These are phyloP conservation scores for Dipteronia dyeriana DNA, from an alignment of 345 rosid species.

Conservation along the genomic window DNA sequence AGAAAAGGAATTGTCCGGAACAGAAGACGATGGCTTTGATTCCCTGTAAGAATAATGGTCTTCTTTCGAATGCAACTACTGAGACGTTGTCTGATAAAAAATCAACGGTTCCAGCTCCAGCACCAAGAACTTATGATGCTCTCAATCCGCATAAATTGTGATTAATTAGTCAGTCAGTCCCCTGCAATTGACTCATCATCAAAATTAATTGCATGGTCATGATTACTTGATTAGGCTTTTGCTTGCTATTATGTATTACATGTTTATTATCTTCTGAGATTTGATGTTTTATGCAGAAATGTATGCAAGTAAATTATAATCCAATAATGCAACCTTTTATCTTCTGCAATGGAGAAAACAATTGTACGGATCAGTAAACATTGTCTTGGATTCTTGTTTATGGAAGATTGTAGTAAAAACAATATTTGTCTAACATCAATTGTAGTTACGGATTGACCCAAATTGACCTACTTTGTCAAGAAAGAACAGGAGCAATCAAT, in stretches of 20 bases:
- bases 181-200: too few relatives aligned
- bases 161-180: neutral
- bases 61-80: neutral
- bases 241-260: neutral
- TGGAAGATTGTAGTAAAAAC: too few relatives aligned
- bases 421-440: too few relatives aligned
- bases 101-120: conserved; percentile 18
- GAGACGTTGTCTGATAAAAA: conserved; percentile 5
- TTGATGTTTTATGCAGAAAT: neutral
- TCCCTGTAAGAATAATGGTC: conserved; percentile 34
- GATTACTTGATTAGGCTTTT: neutral
- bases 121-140: conserved; percentile 30
- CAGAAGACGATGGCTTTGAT: conserved; percentile 25
- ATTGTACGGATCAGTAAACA: too few relatives aligned
- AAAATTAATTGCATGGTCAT: neutral
- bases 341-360: too few relatives aligned
- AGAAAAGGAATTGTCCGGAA: conserved; percentile 19
- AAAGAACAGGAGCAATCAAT: too few relatives aligned
- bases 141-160: conserved; percentile 24
- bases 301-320: neutral
- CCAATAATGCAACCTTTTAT: neutral
- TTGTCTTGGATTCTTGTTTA: too few relatives aligned
- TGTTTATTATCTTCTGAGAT: neutral
- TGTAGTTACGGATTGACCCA: too few relatives aligned
- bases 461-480: too few relatives aligned